These are phyloP conservation scores for Glycine soja DNA, from an alignment of 306 rosid species.

Conservation along the genomic window DNA sequence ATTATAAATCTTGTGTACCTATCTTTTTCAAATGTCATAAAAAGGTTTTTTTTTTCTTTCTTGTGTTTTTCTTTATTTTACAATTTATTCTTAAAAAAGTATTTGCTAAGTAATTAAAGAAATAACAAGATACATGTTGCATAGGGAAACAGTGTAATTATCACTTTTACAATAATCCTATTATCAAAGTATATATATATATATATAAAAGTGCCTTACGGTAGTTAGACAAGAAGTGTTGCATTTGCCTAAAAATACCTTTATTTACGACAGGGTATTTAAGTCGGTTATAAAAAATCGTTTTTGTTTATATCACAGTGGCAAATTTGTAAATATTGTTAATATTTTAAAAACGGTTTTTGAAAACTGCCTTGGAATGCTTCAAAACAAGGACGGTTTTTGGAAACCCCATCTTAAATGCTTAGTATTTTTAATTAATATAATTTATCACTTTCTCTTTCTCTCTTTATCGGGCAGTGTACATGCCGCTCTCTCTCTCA, in stretches of 20 bases:
- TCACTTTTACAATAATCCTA: not conserved
- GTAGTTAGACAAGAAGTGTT: conserved; percentile 71
- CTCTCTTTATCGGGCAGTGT: too few species aligned
- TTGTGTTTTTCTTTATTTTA: not conserved
- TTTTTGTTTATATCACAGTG: too few species aligned
- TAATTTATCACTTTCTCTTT: too few species aligned
- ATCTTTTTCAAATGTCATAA: not conserved
- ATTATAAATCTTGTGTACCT: not conserved
- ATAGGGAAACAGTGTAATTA: not conserved
- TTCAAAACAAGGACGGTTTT: too few species aligned
- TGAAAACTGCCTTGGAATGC: too few species aligned
- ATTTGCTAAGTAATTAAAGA: not conserved
- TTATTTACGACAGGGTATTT: too few species aligned
- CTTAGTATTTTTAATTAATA: too few species aligned
- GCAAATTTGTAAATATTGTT: too few species aligned
- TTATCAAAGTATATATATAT: not conserved
- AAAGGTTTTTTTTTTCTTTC: not conserved
- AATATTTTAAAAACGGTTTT: too few species aligned
- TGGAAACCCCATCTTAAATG: too few species aligned
- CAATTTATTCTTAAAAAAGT: not conserved
- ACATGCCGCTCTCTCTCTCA: too few species aligned
- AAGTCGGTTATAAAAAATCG: too few species aligned
- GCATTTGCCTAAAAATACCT: conserved; percentile 61
- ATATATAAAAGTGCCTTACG: conserved; percentile 31
- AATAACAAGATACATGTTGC: not conserved